Percentiles rank a stretch among this genome's conserved stretches.
Conservation (phyloP, 1,284 basidiomycete species). For the Phlebopus sp. region DNA sequence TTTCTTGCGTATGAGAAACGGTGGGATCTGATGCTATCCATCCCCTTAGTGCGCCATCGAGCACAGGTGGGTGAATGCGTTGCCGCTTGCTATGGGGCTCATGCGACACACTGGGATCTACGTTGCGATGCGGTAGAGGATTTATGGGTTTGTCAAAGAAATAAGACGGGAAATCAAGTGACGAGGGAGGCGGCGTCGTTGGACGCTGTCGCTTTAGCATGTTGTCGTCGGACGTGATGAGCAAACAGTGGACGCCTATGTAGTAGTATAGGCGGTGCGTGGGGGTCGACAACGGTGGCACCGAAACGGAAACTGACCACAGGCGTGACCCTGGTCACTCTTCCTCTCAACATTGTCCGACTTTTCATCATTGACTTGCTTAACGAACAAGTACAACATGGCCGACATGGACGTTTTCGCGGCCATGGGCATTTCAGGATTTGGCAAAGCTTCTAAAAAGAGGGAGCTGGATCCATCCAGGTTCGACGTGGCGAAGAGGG, state of each 20-base stretch:
- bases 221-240: slow-evolving; percentile 8
- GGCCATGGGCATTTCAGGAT: slow-evolving; percentile 78
- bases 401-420: slow-evolving; percentile 66
- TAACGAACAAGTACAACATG: slow-evolving; percentile 37
- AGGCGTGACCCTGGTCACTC: not conserved
- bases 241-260: not conserved
- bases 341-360: not conserved
- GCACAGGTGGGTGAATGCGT: slow-evolving; percentile 44
- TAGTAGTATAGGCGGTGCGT: slow-evolving; percentile 16
- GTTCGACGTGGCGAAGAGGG: slow-evolving; percentile 74
- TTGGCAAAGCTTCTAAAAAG: slow-evolving; percentile 69
- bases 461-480: slow-evolving; percentile 63
- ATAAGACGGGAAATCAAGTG: slow-evolving; percentile 34
- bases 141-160: slow-evolving; percentile 27
- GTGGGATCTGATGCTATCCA: slow-evolving; percentile 34
- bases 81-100: slow-evolving; percentile 39
- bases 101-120: slow-evolving; percentile 9
- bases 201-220: slow-evolving; percentile 73
- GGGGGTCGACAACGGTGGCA: slow-evolving; percentile 12
- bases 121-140: slow-evolving; percentile 24
- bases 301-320: not conserved
- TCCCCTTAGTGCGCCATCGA: slow-evolving; percentile 44
- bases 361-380: not conserved
- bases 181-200: slow-evolving; percentile 45
- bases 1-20: slow-evolving; percentile 18